Evolutionary conservation across 2,329 filamentous ascomycete genomes (phyloP).

Genomic region (Cytospora leucostoma): DNA sequence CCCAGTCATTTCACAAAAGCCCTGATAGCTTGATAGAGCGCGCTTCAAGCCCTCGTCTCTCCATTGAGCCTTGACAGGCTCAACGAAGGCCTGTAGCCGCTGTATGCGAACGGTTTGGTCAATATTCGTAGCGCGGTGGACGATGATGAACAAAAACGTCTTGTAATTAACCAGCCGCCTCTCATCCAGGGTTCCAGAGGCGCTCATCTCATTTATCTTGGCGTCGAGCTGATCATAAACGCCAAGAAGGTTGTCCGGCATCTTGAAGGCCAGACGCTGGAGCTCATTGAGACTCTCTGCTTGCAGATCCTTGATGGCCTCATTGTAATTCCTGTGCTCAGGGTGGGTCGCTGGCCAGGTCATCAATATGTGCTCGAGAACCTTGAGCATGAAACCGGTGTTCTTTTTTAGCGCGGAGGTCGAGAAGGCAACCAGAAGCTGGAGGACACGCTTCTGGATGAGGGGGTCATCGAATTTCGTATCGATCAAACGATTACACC

Average conservation of each 20-base stretch:
- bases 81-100: constrained; percentile 74
- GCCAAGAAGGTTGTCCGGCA: constrained; percentile 84
- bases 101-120: constrained; percentile 70
- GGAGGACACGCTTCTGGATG: constrained; percentile 78
- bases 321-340: constrained; percentile 73
- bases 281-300: constrained; percentile 82
- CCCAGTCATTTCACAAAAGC: constrained; percentile 78
- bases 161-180: constrained; percentile 83
- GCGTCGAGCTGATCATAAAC: constrained; percentile 86
- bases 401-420: constrained; percentile 78
- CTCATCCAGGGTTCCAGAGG: constrained; percentile 73
- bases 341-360: constrained; percentile 75
- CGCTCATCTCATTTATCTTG: constrained; percentile 78
- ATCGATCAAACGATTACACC: constrained; percentile 71
- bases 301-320: constrained; percentile 88
- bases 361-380: constrained; percentile 87
- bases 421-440: constrained; percentile 82
- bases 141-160: constrained; percentile 91
- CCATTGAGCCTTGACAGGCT: constrained; percentile 83
- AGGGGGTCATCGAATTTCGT: constrained; percentile 80
- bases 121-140: constrained; percentile 81
- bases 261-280: constrained; percentile 83
- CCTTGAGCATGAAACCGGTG: constrained; percentile 79
- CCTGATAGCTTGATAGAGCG: constrained; percentile 71
- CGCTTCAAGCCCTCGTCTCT: constrained; percentile 67